Evolutionary conservation across 495 filamentous ascomycete genomes (phyloP).

Genomic region (Penicillium angulare): DNA sequence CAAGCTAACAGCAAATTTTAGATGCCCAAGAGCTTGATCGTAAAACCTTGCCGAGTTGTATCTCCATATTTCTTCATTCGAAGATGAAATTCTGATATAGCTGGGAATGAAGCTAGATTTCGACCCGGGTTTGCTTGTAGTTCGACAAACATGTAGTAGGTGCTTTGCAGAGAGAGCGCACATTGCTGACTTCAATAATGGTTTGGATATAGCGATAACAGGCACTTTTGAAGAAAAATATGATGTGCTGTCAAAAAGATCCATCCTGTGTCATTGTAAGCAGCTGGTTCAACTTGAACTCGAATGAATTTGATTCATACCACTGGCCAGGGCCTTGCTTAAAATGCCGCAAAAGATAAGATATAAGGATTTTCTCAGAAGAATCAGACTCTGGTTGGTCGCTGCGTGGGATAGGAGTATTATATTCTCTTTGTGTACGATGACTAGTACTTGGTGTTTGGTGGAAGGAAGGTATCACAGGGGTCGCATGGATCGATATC

Average conservation of each 20-base stretch:
- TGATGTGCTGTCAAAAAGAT: slow-evolving; percentile 18
- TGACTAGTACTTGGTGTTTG: background rate
- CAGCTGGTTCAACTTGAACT: background rate
- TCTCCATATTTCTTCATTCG: slow-evolving; percentile 17
- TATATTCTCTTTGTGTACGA: background rate
- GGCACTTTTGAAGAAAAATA: slow-evolving; percentile 23
- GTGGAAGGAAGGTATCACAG: background rate
- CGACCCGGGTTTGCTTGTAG: background rate
- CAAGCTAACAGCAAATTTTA: slow-evolving; percentile 15
- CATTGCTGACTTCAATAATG: slow-evolving; percentile 15
- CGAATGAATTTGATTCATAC: slow-evolving; percentile 1
- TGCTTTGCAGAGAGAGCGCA: slow-evolving; percentile 24
- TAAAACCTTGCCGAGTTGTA: slow-evolving; percentile 20
- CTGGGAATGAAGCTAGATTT: background rate
- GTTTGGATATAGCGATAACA: slow-evolving; percentile 13
- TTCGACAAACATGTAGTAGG: slow-evolving; percentile 7
- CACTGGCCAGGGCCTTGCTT: slow-evolving; percentile 20
- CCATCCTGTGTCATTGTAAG: slow-evolving; percentile 15
- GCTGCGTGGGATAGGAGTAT: background rate
- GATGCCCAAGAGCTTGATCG: slow-evolving; percentile 16
- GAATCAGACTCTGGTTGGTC: background rate
- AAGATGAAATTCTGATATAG: background rate
- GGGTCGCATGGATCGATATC: background rate
- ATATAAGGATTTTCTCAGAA: slow-evolving; percentile 6
- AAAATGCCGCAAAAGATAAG: slow-evolving; percentile 18